Percentiles rank a stretch among this genome's conserved stretches.
Conservation (phyloP, 2,329 filamentous ascomycete species). For the Thelonectria discophora region DNA sequence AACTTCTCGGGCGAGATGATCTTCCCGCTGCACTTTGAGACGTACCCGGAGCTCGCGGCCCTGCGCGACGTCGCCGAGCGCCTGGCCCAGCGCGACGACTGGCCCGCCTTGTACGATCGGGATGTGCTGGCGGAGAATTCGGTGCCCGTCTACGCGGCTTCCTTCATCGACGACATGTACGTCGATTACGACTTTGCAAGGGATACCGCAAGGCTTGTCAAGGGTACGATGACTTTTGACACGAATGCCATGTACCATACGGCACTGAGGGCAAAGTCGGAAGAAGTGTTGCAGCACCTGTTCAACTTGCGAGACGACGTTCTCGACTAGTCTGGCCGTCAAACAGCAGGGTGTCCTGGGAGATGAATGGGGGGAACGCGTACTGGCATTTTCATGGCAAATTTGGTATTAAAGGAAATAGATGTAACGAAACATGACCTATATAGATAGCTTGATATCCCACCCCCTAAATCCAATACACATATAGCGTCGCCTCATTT, state of each 20-base stretch:
- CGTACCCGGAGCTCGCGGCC: constrained; percentile 77
- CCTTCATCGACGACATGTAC: constrained; percentile 91
- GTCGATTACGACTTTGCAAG: constrained; percentile 80
- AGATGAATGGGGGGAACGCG: background rate
- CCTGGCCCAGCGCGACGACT: constrained; percentile 73
- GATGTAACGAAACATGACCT: background rate
- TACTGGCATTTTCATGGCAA: constrained; percentile 4
- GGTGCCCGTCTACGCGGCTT: constrained; percentile 86
- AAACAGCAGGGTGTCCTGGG: background rate
- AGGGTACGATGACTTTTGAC: constrained; percentile 80
- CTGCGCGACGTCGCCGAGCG: constrained; percentile 74
- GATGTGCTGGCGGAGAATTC: constrained; percentile 77
- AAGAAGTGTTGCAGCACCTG: constrained; percentile 79
- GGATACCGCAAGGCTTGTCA: constrained; percentile 78
- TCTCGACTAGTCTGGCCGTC: constrained; percentile 57
- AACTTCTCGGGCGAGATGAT: constrained; percentile 95
- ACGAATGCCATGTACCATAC: constrained; percentile 92
- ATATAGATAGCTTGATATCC: constrained; percentile 11
- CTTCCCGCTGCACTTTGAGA: constrained; percentile 84
- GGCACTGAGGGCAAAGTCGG: constrained; percentile 75
- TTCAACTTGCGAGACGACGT: constrained; percentile 79
- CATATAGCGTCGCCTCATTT: background rate
- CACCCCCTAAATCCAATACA: background rate
- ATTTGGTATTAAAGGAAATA: constrained; percentile 7
- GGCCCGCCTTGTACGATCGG: constrained; percentile 80